A percentile compares a stretch with the other conserved stretches of the same genome.
These are phyloP conservation scores for Botrytis tulipae DNA, from an alignment of 2,329 filamentous ascomycete genomes.

Conservation along the genomic window DNA sequence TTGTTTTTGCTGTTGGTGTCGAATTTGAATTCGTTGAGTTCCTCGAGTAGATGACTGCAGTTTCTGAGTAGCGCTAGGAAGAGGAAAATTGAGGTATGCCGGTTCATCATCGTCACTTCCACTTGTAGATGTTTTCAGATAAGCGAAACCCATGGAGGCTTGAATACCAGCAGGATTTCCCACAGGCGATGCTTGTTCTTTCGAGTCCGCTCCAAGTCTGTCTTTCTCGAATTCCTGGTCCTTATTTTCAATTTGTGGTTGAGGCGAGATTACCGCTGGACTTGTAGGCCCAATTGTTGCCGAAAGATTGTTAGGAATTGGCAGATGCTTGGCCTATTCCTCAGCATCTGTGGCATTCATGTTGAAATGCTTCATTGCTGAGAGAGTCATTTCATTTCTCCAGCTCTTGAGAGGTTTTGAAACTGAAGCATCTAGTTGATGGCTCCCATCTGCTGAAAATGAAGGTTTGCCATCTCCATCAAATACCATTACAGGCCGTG, in stretches of 20 bases:
- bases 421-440: background rate
- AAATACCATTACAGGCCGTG: background rate
- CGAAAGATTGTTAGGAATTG: background rate
- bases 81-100: too few species aligned
- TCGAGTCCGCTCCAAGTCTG: too few species aligned
- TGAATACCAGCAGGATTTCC: too few species aligned
- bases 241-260: too few species aligned
- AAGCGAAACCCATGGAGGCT: too few species aligned
- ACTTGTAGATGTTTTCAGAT: too few species aligned
- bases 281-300: background rate
- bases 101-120: too few species aligned
- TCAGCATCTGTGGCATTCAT: constrained; percentile 16
- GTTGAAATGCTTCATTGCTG: constrained; percentile 19
- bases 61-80: too few species aligned
- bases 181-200: too few species aligned
- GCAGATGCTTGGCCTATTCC: background rate
- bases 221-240: too few species aligned
- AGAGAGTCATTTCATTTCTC: constrained; percentile 19
- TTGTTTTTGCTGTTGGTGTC: background rate
- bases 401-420: constrained; percentile 5
- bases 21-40: background rate
- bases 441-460: background rate
- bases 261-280: background rate
- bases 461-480: background rate
- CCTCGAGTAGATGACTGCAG: background rate